These are phyloP conservation scores for Ceratocystis diversiconidia DNA, from an alignment of 2,329 filamentous ascomycete species.

Conservation along the genomic window DNA sequence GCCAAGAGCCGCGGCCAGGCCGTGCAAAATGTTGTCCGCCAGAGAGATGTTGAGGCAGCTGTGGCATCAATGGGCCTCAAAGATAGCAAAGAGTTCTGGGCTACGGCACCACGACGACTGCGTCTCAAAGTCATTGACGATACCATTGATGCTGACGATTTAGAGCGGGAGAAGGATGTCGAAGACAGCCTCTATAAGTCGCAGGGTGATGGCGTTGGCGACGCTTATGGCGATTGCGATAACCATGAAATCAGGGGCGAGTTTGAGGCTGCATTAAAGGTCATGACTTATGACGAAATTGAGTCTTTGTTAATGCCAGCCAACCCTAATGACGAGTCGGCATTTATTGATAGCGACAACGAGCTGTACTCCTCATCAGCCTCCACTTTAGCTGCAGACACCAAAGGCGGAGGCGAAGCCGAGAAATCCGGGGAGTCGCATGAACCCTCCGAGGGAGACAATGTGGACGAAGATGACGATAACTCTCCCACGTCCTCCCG, in stretches of 20 bases:
- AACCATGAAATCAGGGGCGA: neutral
- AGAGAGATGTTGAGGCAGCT: constrained; percentile 37
- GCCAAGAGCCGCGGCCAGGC: constrained; percentile 28
- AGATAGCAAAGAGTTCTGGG: constrained; percentile 33
- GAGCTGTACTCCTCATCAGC: neutral
- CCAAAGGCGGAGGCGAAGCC: neutral
- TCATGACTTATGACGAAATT: constrained; percentile 32
- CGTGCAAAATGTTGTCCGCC: constrained; percentile 20
- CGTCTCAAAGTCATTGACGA: constrained; percentile 34
- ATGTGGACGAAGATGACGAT: no score
- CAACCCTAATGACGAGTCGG: neutral
- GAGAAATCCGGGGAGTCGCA: neutral
- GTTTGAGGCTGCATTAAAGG: constrained; percentile 20
- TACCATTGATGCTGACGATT: constrained; percentile 13
- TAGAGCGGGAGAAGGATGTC: constrained; percentile 18
- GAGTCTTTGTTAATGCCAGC: constrained; percentile 27
- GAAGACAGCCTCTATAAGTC: constrained; percentile 18
- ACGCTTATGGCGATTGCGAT: neutral
- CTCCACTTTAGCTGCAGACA: neutral
- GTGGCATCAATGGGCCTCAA: constrained; percentile 28
- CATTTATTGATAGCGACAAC: neutral
- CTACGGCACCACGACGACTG: constrained; percentile 34
- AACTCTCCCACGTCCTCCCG: neutral
- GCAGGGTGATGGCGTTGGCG: constrained; percentile 19
- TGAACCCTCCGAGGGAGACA: neutral